Percentiles rank a stretch among this genome's conserved stretches.
Evolutionary conservation across 164 flowering plant genomes (phyloP).

Genomic region (Echeveria elegans): DNA sequence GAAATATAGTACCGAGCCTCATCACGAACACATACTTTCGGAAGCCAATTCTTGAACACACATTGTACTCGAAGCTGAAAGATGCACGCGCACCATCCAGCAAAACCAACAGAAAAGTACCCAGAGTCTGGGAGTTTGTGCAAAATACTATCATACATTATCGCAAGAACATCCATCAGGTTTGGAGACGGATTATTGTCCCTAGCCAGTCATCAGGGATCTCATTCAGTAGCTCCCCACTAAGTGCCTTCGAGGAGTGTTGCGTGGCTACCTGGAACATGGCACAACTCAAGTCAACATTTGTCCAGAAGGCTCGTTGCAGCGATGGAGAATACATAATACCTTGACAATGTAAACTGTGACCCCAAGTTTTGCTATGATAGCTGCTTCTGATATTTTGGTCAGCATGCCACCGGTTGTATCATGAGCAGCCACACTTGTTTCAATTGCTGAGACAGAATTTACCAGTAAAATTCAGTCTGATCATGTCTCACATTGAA

Average conservation of each 20-base stretch:
- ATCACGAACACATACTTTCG: no score
- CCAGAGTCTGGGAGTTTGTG: no score
- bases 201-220: constrained; percentile 92
- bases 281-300: background rate
- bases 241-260: constrained; percentile 62
- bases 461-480: background rate
- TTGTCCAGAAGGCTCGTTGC: background rate
- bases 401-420: constrained; percentile 98
- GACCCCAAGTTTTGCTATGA: constrained; percentile 84
- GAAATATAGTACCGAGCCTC: background rate
- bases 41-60: background rate
- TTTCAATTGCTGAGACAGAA: constrained; percentile 44
- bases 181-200: constrained; percentile 41
- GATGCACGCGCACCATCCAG: background rate
- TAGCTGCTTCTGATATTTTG: constrained; percentile 87
- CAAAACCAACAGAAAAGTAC: background rate
- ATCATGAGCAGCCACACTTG: constrained; percentile 77
- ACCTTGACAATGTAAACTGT: constrained; percentile 93
- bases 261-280: constrained; percentile 63
- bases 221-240: constrained; percentile 42
- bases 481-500: background rate
- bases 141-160: background rate
- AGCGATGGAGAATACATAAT: constrained; percentile 4
- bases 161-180: background rate
- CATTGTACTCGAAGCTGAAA: background rate